Evolutionary conservation across 768 basidiomycete genomes (phyloP).

Genomic region (Boletus rubroflammeus): DNA sequence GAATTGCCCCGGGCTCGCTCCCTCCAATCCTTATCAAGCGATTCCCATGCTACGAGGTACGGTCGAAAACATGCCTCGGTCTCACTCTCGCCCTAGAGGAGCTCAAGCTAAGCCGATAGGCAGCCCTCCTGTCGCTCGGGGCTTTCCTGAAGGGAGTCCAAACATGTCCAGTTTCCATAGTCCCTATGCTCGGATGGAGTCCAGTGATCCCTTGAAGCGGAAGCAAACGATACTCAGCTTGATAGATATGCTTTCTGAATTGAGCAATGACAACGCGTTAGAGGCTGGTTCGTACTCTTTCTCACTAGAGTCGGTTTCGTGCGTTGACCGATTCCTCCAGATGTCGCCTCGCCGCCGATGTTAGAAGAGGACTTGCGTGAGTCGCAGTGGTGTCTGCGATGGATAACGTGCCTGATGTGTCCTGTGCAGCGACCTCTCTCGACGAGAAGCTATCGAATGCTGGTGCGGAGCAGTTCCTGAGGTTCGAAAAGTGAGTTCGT

Average conservation of each 20-base stretch:
- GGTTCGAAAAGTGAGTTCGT: slow-evolving; percentile 42
- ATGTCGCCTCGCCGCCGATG: slow-evolving; percentile 30
- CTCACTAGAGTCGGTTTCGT: background rate
- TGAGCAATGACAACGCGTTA: slow-evolving; percentile 38
- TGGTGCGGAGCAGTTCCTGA: slow-evolving; percentile 47
- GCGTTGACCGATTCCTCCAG: slow-evolving; percentile 15
- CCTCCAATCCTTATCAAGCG: slow-evolving; percentile 20
- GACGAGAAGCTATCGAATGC: slow-evolving; percentile 50
- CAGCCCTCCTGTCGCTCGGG: slow-evolving; percentile 21
- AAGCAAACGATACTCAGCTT: slow-evolving; percentile 47
- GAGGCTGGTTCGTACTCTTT: slow-evolving; percentile 30
- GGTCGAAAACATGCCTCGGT: slow-evolving; percentile 24
- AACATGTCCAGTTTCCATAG: slow-evolving; percentile 22
- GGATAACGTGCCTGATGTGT: slow-evolving; percentile 5
- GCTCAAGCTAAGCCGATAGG: slow-evolving; percentile 27
- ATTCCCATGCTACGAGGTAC: slow-evolving; percentile 33
- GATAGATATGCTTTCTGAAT: slow-evolving; percentile 44
- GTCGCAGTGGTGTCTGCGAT: background rate
- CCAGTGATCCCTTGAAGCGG: slow-evolving; percentile 31
- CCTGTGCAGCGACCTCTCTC: slow-evolving; percentile 36
- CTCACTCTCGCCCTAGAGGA: slow-evolving; percentile 27
- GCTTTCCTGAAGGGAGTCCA: slow-evolving; percentile 27
- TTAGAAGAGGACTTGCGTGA: slow-evolving; percentile 45
- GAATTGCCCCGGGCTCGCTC: slow-evolving; percentile 23
- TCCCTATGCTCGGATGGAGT: slow-evolving; percentile 30